Evolutionary conservation across 495 filamentous ascomycete species (phyloP).

Genomic region (Trichoderma reesei): DNA sequence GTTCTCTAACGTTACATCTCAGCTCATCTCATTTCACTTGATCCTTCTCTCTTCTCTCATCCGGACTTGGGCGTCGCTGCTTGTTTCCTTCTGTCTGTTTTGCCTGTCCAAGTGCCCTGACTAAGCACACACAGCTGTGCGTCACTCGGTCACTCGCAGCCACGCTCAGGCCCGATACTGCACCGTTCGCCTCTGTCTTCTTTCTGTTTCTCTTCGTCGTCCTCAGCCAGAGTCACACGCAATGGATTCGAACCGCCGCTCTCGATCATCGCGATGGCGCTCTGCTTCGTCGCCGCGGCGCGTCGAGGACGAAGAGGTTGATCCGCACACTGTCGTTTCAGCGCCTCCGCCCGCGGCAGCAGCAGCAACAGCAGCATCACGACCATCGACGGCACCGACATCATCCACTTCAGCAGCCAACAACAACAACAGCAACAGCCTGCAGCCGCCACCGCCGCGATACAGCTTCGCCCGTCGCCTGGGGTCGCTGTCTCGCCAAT

Average conservation of each 20-base stretch:
- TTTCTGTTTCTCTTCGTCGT: neutral
- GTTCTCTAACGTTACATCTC: neutral
- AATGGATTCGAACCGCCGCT: neutral
- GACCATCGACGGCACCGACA: neutral
- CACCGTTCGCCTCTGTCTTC: neutral
- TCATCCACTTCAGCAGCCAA: neutral
- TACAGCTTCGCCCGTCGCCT: neutral
- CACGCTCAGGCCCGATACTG: neutral
- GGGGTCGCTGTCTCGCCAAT: slow-evolving; percentile 15
- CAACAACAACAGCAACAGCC: neutral
- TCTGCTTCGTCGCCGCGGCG: neutral
- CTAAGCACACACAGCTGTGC: neutral
- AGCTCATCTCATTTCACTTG: neutral
- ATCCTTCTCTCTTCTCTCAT: too few species aligned
- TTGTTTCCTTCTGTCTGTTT: neutral
- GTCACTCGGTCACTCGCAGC: neutral
- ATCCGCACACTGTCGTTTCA: neutral
- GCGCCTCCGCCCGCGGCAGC: neutral
- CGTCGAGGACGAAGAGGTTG: neutral
- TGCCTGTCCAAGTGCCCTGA: neutral
- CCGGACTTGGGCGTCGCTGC: too few species aligned
- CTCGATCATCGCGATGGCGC: neutral
- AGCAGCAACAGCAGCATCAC: too few species aligned
- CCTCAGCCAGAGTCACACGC: neutral
- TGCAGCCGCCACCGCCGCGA: neutral